Evolutionary conservation across 352 stramenopile species (phyloP).

Genomic region (Pythium brachiatum): DNA sequence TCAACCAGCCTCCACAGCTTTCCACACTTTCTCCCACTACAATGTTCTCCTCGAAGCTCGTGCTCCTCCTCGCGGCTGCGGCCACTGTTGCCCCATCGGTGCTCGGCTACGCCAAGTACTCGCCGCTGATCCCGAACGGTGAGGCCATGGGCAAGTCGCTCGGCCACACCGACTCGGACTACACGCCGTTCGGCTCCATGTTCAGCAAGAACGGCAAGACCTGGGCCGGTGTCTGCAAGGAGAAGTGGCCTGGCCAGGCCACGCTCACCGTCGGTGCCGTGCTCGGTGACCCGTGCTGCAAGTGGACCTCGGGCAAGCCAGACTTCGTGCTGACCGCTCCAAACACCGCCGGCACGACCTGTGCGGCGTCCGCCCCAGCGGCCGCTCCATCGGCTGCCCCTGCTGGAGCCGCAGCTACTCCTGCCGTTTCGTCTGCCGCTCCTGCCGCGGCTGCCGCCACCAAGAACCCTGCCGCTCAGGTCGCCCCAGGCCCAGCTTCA

Average conservation of each 20-base stretch:
- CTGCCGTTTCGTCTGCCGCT: no score
- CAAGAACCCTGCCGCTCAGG: not conserved
- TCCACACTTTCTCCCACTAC: not conserved
- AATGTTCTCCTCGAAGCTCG: conserved; percentile 16
- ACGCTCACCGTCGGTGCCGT: conserved; percentile 8
- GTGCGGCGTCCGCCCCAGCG: not conserved
- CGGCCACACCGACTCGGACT: conserved; percentile 5
- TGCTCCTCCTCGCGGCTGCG: not conserved
- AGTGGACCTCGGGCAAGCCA: conserved; percentile 11
- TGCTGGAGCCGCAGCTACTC: not conserved
- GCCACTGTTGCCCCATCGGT: not conserved
- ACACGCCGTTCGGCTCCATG: conserved; percentile 12
- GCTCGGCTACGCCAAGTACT: conserved; percentile 4
- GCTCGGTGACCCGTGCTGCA: conserved; percentile 21
- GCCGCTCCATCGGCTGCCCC: not conserved
- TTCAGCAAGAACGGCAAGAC: conserved; percentile 10
- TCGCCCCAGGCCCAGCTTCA: not conserved
- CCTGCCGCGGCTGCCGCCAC: not conserved
- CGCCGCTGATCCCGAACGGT: conserved; percentile 17
- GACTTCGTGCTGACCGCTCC: conserved; percentile 1
- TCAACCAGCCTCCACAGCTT: conserved; percentile 4
- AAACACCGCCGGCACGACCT: not conserved
- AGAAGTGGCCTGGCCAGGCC: conserved; percentile 8
- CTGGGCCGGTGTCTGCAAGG: conserved; percentile 18
- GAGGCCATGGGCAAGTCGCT: conserved; percentile 8